Evolutionary conservation across 179 eudicot species (phyloP), one percentile per base, ranked within the genome.

Genomic region (Camellia oleifera): DNA sequence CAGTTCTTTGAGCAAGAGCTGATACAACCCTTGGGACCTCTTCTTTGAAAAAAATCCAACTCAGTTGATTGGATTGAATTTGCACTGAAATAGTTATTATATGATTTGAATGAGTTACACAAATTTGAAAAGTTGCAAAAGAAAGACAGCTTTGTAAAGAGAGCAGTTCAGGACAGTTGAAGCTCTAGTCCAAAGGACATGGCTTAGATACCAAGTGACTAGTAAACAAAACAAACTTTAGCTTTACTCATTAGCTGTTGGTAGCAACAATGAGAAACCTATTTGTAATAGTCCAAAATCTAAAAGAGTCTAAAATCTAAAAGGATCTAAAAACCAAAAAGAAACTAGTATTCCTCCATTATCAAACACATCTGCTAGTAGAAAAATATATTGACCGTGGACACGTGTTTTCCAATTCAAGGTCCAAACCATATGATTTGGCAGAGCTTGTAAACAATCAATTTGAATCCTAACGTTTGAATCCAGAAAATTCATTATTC

Each of bases 191-290:
- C 78, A 67, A 74, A 78, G 4, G 12, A 64, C 18, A 23, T 71
- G 50, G 45, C 56, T 5, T 17, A 76, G 42, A 48, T 23, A 56
- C 20, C 65, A 75, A 20, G 18, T 23, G 57, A 65, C 20, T 13
- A 74, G 72, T 56, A 74, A 58, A 20, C 64, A 72, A 77, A 64
- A 2, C 15, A 52, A 53, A 76, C 56, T 60, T 32, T 60, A 40
- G 84, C 62, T 78, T 48, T 78, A 17, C 53, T 62, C 65, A 75
- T 68, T 54, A 82, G 58, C n/a, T 82, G 76, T 74, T 78, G 85
- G 76, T 17, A 79, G 69, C 61, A 17, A n/a, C 66, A 74, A 74
- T 46, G 69, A n/a, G 11, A 45, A 20, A 57, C 20, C 11, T 75
- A 42, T 20, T 32, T 45, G 20, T 9, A 14, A 68, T 12, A 46